These are phyloP conservation scores for Aspergillus hortae DNA, from an alignment of 2,329 filamentous ascomycete genomes.

Conservation along the genomic window DNA sequence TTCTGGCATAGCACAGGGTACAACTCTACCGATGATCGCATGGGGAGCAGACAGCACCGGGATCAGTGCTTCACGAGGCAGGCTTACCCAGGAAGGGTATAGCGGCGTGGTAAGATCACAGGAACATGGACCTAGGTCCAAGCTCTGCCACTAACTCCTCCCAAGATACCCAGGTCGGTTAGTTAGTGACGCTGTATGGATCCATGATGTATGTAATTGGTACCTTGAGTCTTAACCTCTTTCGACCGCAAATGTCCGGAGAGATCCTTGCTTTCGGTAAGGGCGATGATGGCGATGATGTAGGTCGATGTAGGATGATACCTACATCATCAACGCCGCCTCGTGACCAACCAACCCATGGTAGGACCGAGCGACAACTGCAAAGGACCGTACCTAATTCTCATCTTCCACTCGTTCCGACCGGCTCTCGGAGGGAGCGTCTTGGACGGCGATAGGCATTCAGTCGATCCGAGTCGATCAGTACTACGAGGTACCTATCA, in stretches of 20 bases:
- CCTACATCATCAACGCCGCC: background rate
- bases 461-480: background rate
- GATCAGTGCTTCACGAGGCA: no score
- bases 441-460: no score
- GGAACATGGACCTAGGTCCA: background rate
- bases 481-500: background rate
- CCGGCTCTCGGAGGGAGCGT: no score
- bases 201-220: no score
- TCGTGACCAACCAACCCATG: background rate
- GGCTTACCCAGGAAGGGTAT: background rate
- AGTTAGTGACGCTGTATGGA: no score
- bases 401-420: no score
- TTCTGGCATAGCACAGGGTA: no score
- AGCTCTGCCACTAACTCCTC: background rate
- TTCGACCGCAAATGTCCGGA: background rate
- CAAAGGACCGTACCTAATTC: no score
- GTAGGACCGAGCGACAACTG: background rate
- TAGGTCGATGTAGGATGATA: background rate
- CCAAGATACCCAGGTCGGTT: background rate
- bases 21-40: no score
- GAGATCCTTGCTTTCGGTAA: constrained; percentile 14
- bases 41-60: no score
- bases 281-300: constrained; percentile 6
- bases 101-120: background rate
- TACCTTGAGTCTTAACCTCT: background rate